phyloP scores from a whole-genome alignment of 2,329 filamentous ascomycete species.

The Sporothrix euskadiensis region DNA sequence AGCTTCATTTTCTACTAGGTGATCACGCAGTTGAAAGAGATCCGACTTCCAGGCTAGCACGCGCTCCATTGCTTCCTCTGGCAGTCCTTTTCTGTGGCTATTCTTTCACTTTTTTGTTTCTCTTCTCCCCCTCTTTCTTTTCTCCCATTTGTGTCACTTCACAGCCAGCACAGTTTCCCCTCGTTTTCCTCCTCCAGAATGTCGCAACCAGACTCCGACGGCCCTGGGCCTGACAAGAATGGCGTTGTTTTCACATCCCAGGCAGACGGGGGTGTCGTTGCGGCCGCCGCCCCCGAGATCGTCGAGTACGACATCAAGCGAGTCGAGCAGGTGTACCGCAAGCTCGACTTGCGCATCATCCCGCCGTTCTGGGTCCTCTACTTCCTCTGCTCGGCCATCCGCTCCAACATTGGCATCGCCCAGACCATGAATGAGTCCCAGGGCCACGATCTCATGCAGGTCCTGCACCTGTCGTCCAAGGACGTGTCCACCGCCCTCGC shows the following conservation, averaged over 20 bases:
- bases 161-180: constrained; percentile 21
- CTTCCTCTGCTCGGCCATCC: constrained; percentile 88
- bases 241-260: background rate
- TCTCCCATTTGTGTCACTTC: constrained; percentile 16
- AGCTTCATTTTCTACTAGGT: background rate
- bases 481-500: constrained; percentile 83
- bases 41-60: constrained; percentile 46
- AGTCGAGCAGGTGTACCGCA: constrained; percentile 40
- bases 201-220: constrained; percentile 13
- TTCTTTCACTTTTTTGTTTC: background rate
- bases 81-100: constrained; percentile 34
- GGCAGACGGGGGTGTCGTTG: background rate
- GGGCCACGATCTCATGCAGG: constrained; percentile 72
- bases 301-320: constrained; percentile 24
- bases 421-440: constrained; percentile 82
- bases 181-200: background rate
- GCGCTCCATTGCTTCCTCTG: constrained; percentile 54
- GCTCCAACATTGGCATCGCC: constrained; percentile 88
- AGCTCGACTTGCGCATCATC: constrained; percentile 61
- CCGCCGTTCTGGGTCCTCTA: constrained; percentile 84
- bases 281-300: background rate
- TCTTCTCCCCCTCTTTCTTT: background rate
- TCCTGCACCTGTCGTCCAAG: constrained; percentile 68
- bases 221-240: constrained; percentile 15
- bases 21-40: constrained; percentile 42